A percentile compares a stretch with the other conserved stretches of the same genome.
phyloP scores from a whole-genome alignment of 2,329 filamentous ascomycete genomes.

The Pyrenochaeta sp. region DNA sequence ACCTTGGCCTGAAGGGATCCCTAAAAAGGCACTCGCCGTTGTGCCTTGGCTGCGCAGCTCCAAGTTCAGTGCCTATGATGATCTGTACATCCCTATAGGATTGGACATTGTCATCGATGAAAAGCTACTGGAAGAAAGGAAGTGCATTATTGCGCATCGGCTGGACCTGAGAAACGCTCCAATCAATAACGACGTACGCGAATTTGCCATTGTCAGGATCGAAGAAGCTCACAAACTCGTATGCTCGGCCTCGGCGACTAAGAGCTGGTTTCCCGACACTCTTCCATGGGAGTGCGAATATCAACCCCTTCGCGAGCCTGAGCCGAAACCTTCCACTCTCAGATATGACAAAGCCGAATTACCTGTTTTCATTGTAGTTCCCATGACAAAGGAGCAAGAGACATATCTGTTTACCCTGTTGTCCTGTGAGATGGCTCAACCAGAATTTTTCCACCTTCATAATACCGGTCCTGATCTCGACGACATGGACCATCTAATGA shows the following conservation, averaged over 20 bases:
- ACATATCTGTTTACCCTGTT: not conserved
- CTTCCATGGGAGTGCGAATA: not conserved
- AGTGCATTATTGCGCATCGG: not conserved
- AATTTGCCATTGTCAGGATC: not conserved
- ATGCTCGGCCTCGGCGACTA: not conserved
- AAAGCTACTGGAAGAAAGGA: not conserved
- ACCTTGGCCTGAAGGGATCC: not conserved
- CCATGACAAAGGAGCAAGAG: not conserved
- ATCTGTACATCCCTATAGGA: not conserved
- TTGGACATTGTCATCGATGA: not conserved
- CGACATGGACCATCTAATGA: not conserved
- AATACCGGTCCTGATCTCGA: not conserved
- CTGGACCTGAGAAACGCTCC: not conserved
- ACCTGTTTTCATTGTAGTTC: not conserved
- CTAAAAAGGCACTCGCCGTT: not conserved
- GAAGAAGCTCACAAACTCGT: not conserved
- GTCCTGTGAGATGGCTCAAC: not conserved
- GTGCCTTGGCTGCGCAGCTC: not conserved
- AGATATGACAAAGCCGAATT: not conserved
- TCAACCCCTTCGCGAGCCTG: not conserved
- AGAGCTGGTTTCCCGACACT: not conserved
- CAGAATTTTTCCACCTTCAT: not conserved
- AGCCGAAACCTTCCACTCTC: not conserved
- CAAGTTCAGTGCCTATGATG: not conserved
- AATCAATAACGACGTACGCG: not conserved